These are phyloP conservation scores for Brassica napus DNA, from an alignment of 345 rosid genomes.

Conservation along the genomic window Da-Ae NC_063448.1:52890501-52891000, in stretches of 20 bases:
- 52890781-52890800: neutral
- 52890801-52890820: conserved; percentile 1
- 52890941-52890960: conserved; percentile 97
- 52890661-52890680: conserved; percentile 57
- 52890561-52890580: neutral
- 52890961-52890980: conserved; percentile 78
- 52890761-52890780: neutral
- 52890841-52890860: conserved; percentile 20
- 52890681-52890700: conserved; percentile 51
- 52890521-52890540: neutral
- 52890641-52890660: conserved; percentile 52
- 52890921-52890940: conserved; percentile 68
- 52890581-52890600: conserved; percentile 9
- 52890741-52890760: neutral
- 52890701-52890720: conserved; percentile 59
- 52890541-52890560: neutral
- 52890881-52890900: conserved; percentile 49
- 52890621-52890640: conserved; percentile 75
- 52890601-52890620: conserved; percentile 91
- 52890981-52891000: conserved; percentile 76
- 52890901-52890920: conserved; percentile 91
- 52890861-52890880: conserved; percentile 26
- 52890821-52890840: conserved; percentile 12
- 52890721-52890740: conserved; percentile 85
- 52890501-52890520: conserved; percentile 58